A percentile compares a stretch with the other conserved stretches of the same genome.
Evolutionary conservation across 1,139 yeast species (phyloP).

Genomic region (Taphrina wiesneri): DNA sequence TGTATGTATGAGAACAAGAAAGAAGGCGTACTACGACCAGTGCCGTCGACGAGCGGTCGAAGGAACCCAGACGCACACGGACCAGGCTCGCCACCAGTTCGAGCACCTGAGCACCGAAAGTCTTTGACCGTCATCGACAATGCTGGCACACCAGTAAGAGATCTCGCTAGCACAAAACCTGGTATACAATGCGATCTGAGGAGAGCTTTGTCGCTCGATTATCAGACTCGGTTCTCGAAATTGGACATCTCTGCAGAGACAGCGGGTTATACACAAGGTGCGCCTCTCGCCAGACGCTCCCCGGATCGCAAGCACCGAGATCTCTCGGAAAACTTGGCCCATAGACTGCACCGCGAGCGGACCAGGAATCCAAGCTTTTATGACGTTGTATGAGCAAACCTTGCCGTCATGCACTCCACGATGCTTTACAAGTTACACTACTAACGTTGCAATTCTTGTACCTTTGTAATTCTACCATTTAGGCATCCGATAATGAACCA

Average conservation of each 20-base stretch:
- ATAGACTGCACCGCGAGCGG: conserved; percentile 17
- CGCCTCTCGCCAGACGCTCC: conserved; percentile 16
- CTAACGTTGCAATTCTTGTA: background rate
- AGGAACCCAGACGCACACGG: background rate
- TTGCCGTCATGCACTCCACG: background rate
- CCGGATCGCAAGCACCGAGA: conserved; percentile 17
- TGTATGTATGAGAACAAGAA: background rate
- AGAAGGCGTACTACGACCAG: background rate
- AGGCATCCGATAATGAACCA: no score
- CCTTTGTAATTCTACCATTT: no score
- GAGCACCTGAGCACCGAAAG: background rate
- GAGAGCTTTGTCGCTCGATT: conserved; percentile 27
- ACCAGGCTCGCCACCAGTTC: background rate
- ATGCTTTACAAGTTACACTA: background rate
- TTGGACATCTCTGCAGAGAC: conserved; percentile 18
- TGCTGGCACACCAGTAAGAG: background rate
- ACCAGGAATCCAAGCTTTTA: conserved; percentile 17
- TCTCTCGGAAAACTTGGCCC: conserved; percentile 18
- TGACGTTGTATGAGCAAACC: conserved; percentile 9
- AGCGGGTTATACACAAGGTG: conserved; percentile 24
- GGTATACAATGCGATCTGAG: conserved; percentile 28
- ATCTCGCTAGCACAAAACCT: conserved; percentile 18
- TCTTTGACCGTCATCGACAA: conserved; percentile 1
- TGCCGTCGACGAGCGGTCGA: background rate
- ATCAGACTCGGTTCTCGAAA: conserved; percentile 22